A percentile compares a stretch with the other conserved stretches of the same genome.
These are phyloP conservation scores for Candida hispaniensis DNA, from an alignment of 805 yeast genomes.

Conservation along the genomic window DNA sequence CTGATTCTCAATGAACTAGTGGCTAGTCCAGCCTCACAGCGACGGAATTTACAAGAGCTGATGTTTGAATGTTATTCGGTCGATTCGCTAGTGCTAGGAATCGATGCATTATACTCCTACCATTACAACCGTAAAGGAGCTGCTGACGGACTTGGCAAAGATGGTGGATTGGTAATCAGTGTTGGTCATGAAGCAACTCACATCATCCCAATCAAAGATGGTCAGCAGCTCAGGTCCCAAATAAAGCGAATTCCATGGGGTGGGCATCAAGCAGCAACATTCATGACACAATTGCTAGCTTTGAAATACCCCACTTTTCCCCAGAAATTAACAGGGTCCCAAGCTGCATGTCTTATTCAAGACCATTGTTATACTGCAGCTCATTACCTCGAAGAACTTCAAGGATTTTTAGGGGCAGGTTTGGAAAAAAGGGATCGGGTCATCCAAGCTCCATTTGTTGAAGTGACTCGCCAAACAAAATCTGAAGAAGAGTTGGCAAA, in stretches of 20 bases:
- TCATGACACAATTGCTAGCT: slow-evolving; percentile 48
- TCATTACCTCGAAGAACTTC: slow-evolving; percentile 56
- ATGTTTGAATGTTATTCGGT: slow-evolving; percentile 74
- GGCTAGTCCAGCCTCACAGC: slow-evolving; percentile 58
- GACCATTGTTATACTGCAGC: slow-evolving; percentile 70
- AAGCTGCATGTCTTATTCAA: slow-evolving; percentile 56
- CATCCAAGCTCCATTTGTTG: slow-evolving; percentile 71
- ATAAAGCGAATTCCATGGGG: slow-evolving; percentile 88
- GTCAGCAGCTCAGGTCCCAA: slow-evolving; percentile 51
- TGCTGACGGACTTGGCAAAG: too few relatives aligned
- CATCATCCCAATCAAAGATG: slow-evolving; percentile 70
- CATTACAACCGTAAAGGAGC: too few relatives aligned
- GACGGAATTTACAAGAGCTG: slow-evolving; percentile 67
- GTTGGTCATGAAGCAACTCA: slow-evolving; percentile 76
- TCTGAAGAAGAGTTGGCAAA: slow-evolving; percentile 69
- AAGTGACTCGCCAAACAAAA: slow-evolving; percentile 50
- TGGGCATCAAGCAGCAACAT: slow-evolving; percentile 62
- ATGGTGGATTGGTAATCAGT: slow-evolving; percentile 63
- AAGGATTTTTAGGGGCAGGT: slow-evolving; percentile 42
- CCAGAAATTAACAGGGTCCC: slow-evolving; percentile 49
- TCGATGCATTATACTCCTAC: slow-evolving; percentile 72
- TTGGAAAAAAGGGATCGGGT: slow-evolving; percentile 64
- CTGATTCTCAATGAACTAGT: slow-evolving; percentile 69
- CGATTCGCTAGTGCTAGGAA: slow-evolving; percentile 68
- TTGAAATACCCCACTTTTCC: slow-evolving; percentile 93